Base-by-base conservation (phyloP, 495 filamentous ascomycete genomes). In the Aspergillus bridgeri region DNA sequence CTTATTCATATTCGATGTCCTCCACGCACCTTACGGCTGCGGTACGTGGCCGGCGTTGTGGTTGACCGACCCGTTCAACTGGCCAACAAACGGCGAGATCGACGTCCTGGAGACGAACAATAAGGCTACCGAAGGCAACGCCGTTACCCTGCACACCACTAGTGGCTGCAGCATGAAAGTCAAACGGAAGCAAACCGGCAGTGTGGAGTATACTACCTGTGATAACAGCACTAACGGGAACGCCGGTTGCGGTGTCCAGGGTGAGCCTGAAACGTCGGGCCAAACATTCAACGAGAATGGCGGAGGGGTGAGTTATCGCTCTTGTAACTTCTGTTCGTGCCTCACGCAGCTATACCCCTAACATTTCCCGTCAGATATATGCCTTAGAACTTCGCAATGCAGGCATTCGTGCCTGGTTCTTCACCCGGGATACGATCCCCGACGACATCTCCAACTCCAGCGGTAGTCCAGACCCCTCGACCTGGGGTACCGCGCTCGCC, bases 1-100 rank as follows among this genome's bases (percentile, higher is more conserved):
- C 1, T 73, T 84, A 2, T 84, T 84, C 62, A 58, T 84, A 60
- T 83, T 83, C 57, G 81, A 84, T 50, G 76, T 82, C 63, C 50
- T 78, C 3, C 78, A 80, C 46, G 69, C 74, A 0, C 79, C 79
- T 17, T 74, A 73, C 48, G 78, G 77, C 18, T 84, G 81, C 58
- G 80, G 71, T 1, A 82, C 80, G 15, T 83, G 81, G 81, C 80
- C 80, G 0, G 82, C 82, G 0, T 80, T 89, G 20, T 89, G 86
- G 86, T 67, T 88, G 7, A 83, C 83, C 1, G 85, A 81, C 17
- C 78, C 81, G 0, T 64, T 73, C 18, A 79, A 81, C 33, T 89
- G 86, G 86, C 86, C 86, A 0, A 51, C 33, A 0, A 78, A 80
- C 46, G 79, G 79, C 7, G 79, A 82, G 57, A 81, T 82, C 23